A percentile compares a stretch with the other conserved stretches of the same genome.
Conservation (phyloP, 2,329 filamentous ascomycete species). For the Colletotrichum tanaceti region DNA sequence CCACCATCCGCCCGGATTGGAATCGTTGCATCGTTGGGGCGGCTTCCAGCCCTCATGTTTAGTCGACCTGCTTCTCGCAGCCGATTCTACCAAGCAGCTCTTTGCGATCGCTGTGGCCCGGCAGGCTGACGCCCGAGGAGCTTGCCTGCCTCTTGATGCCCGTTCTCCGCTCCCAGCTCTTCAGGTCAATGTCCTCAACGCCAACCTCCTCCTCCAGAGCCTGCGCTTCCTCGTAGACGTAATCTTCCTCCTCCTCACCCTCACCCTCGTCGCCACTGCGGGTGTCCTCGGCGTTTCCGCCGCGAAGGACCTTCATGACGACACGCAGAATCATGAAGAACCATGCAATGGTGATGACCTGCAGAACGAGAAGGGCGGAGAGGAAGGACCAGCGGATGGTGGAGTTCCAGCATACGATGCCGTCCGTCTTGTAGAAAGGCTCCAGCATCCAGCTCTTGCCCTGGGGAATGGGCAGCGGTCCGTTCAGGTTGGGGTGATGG, state of each 20-base stretch:
- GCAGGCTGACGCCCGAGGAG: conserved; percentile 72
- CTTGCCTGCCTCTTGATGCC: conserved; percentile 65
- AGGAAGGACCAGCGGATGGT: conserved; percentile 83
- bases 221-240: conserved; percentile 66
- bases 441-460: conserved; percentile 74
- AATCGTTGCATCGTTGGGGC: not conserved
- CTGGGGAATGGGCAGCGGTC: conserved; percentile 63
- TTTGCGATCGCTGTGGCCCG: conserved; percentile 80
- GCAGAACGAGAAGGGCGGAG: conserved; percentile 78
- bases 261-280: conserved; percentile 88
- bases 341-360: conserved; percentile 86
- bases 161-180: conserved; percentile 69
- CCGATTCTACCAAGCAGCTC: conserved; percentile 85
- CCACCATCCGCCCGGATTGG: not conserved
- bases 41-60: conserved; percentile 7
- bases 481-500: conserved; percentile 63
- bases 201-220: conserved; percentile 80
- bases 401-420: conserved; percentile 82
- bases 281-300: conserved; percentile 82
- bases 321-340: conserved; percentile 89
- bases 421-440: conserved; percentile 77
- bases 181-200: conserved; percentile 76
- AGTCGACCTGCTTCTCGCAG: conserved; percentile 79
- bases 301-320: conserved; percentile 81
- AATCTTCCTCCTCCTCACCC: conserved; percentile 71